Conservation (phyloP, 306 rosid genomes). For the Sechiopsis laciniata region DNA sequence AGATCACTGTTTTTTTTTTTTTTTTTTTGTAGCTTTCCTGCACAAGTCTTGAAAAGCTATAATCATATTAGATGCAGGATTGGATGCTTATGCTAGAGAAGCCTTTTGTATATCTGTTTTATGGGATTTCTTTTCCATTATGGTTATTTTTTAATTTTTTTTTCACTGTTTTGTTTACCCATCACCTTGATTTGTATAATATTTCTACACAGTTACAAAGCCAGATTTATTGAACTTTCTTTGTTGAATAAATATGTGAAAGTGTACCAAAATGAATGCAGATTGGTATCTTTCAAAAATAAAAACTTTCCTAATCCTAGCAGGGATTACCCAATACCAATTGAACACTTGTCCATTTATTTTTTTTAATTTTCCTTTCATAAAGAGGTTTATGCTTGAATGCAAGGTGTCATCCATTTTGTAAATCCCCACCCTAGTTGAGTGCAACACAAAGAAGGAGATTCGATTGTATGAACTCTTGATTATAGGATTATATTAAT, state of each 20-base stretch:
- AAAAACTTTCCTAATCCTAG: too few relatives aligned
- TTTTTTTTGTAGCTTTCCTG: background rate
- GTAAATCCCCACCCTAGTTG: too few relatives aligned
- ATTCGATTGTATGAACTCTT: too few relatives aligned
- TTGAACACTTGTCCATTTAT: too few relatives aligned
- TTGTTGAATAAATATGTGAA: too few relatives aligned
- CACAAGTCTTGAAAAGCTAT: slow-evolving; percentile 5
- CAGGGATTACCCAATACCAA: too few relatives aligned
- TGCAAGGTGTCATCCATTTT: too few relatives aligned
- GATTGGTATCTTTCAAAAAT: too few relatives aligned
- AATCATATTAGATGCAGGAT: slow-evolving; percentile 4
- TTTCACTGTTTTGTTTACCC: background rate
- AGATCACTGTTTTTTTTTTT: background rate
- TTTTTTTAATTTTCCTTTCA: too few relatives aligned
- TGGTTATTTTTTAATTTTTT: background rate
- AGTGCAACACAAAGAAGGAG: too few relatives aligned
- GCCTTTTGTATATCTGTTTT: slow-evolving; percentile 14
- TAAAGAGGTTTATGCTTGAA: too few relatives aligned
- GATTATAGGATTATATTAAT: too few relatives aligned
- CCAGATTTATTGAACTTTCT: background rate
- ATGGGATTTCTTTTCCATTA: background rate
- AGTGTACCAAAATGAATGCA: background rate
- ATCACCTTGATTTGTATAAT: background rate
- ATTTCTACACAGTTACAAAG: background rate
- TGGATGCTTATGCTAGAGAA: slow-evolving; percentile 7